Base-by-base conservation (phyloP, 352 stramenopile genomes). In the Elongisporangium anandrum region DNA sequence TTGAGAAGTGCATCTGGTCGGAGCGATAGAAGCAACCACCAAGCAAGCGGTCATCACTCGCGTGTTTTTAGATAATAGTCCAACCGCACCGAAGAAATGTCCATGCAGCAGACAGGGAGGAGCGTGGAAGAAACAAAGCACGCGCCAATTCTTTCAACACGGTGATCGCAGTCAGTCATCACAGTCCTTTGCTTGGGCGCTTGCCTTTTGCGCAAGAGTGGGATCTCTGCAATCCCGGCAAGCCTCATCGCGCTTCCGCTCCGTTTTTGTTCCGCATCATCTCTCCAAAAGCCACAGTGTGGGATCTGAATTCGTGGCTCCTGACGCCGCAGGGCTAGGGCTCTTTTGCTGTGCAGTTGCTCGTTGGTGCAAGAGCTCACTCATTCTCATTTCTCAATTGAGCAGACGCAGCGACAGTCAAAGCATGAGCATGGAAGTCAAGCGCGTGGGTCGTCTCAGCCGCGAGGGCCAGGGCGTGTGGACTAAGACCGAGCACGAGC, bases 391-490 rank as follows among this genome's bases (percentile, higher is more conserved):
- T 24, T 55, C 50, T 19, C 24, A 20, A 55, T 55, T 34, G 50
- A 55, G n/a, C 21, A 20, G n/a, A 55, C 34, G 21, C 34, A 39
- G 51, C 8, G 6, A 39, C 51, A 8, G 50, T 29, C 21, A 20
- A n/a, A 34, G 21, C 15, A 24, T 55, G 50, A n/a, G 21, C 50
- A 17, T 41, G 50, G 50, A 29, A 41, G 24, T 55, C 34, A 55
- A 26, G 24, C 50, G 21, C 3, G 16, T n/a, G n/a, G 39, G 49
- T 54, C 70, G 70, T 57, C 52, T 78, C 58, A 78, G 70, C 29
- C 54, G 55, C 15, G 70, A 78, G 56, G 70, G 70, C 5, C 64
- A 71, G 16, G 70, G 73, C 38, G 62, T 81, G 2, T 82, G 73
- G 71, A 79, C 73, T 2, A 29, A 70, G 24, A 24, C 53, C 17